Percentiles rank a stretch among this genome's conserved stretches.
These are phyloP conservation scores for Thielaviopsis punctulata DNA, from an alignment of 2,329 filamentous ascomycete species.

Conservation along the genomic window DNA sequence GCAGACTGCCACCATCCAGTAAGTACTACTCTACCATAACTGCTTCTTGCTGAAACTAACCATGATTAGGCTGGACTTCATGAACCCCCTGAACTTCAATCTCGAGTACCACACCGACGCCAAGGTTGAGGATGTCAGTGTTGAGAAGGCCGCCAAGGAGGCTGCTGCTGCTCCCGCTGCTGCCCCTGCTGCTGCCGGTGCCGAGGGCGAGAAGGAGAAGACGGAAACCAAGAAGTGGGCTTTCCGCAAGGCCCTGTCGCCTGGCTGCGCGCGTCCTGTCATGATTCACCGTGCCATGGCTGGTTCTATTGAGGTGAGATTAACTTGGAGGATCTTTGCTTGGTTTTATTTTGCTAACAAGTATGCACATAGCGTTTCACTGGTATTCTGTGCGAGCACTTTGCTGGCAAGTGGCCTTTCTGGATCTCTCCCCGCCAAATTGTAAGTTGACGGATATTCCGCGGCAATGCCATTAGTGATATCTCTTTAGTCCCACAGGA, in stretches of 20 bases:
- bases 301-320: constrained; percentile 34
- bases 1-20: constrained; percentile 84
- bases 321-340: no score
- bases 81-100: constrained; percentile 56
- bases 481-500: not conserved
- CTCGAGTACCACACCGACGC: constrained; percentile 68
- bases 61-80: constrained; percentile 47
- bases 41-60: not conserved
- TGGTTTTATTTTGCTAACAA: no score
- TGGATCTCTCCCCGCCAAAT: constrained; percentile 77
- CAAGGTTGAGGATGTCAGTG: constrained; percentile 22
- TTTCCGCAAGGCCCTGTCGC: constrained; percentile 34
- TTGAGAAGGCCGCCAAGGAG: constrained; percentile 14
- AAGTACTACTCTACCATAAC: not conserved
- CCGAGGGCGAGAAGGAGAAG: constrained; percentile 27
- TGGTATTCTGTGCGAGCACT: constrained; percentile 69
- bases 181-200: constrained; percentile 18
- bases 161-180: constrained; percentile 18
- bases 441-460: no score
- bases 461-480: no score
- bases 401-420: constrained; percentile 77
- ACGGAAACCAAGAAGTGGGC: constrained; percentile 21
- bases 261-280: constrained; percentile 62
- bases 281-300: constrained; percentile 79
- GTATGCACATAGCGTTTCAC: constrained; percentile 41